Evolutionary conservation across 768 basidiomycete species (phyloP), one percentile per base, ranked within the genome.

Genomic region (Lactarius pseudohatsudake): DNA sequence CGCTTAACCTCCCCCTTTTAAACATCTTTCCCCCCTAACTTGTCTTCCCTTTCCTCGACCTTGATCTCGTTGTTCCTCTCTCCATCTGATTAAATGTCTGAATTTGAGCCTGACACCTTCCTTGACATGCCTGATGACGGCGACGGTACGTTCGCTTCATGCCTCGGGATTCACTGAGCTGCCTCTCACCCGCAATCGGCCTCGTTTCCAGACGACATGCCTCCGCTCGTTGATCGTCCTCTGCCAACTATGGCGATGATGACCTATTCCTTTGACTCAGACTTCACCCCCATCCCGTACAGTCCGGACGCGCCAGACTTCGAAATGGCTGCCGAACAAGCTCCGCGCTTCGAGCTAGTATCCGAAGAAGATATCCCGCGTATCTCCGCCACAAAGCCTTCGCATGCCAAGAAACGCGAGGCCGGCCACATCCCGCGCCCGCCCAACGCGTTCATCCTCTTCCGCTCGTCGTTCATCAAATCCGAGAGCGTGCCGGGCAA

Each of bases 371-470:
- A 65, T 47, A 59, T 61, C 63, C 71, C 74, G 4, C 71, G 61
- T 34, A 71, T 64, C 68, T 72, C 61, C 66, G 69, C 70, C 58
- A 82, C 82, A 15, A 61, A 62, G 28, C 66, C 74, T 18, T 82
- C 81, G 64, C 86, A 88, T 73, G 81, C 80, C 64, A 88, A 85
- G 79, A 84, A 85, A 72, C 84, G 86, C 62, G 86, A 88, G 72
- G 84, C 87, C 62, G 85, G 84, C 2, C 87, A 91, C 76, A 92
- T 92, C 76, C 91, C 90, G 50, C 86, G 91, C 57, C 90, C 91
- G 8, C 90, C 90, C 30, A 92, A 91, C 77, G 90, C 91, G 66
- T 92, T 92, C 78, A 92, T 92, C 71, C 87, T 92, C 75, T 92
- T 91, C 76, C 85, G 90, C 71, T 89, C 88, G 28, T 86, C 85